Conservation (phyloP, 352 stramenopile species). For the Globisporangium spiculum region DNA sequence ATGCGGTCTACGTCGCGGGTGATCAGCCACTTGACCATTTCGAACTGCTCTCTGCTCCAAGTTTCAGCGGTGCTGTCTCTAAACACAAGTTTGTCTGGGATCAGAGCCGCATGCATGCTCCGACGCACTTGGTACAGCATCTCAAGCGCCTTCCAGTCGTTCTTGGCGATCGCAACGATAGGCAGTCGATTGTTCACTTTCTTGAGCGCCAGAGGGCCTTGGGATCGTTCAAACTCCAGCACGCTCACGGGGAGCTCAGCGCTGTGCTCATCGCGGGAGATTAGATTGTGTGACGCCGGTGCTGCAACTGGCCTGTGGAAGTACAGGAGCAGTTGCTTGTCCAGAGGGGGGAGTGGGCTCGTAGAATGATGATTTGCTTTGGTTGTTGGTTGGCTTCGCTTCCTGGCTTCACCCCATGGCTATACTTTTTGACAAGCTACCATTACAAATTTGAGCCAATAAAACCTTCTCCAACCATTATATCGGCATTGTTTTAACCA, state of each 20-base stretch:
- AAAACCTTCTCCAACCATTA: background rate
- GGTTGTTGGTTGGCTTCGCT: background rate
- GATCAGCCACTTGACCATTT: background rate
- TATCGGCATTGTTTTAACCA: background rate
- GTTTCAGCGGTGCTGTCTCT: background rate
- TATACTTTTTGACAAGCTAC: background rate
- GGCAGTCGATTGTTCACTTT: background rate
- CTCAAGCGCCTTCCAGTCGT: background rate
- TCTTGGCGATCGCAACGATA: background rate
- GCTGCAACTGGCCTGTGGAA: too few relatives aligned
- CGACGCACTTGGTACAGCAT: background rate
- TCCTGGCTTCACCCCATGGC: background rate
- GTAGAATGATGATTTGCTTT: background rate
- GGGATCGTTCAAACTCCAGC: background rate
- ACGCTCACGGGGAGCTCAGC: background rate
- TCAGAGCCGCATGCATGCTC: background rate
- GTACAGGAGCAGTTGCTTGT: too few relatives aligned
- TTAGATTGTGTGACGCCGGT: background rate
- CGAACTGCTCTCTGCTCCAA: background rate
- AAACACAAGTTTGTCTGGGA: background rate
- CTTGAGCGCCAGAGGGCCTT: background rate
- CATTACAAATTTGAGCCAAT: background rate
- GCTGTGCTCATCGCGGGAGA: background rate
- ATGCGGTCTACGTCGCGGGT: background rate
- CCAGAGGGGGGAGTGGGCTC: too few relatives aligned